Percentiles rank a stretch among this genome's conserved stretches.
These are phyloP conservation scores for Boletus coccyginus DNA, from an alignment of 768 basidiomycete genomes.

Conservation along the genomic window DNA sequence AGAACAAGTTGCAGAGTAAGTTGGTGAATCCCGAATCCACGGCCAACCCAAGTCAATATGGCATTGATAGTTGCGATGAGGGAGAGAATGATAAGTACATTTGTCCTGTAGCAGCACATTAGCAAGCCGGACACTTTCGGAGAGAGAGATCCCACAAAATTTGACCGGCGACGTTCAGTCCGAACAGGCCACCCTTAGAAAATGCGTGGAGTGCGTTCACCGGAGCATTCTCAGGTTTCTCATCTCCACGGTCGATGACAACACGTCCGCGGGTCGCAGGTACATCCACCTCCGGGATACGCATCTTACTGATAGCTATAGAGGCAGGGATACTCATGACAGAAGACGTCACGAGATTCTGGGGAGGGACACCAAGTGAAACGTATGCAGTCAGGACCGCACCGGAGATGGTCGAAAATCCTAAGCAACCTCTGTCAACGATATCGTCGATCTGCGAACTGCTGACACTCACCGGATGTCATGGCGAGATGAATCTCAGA, in stretches of 20 bases:
- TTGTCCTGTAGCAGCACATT: constrained; percentile 47
- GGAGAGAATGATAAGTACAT: constrained; percentile 81
- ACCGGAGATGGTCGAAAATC: constrained; percentile 91
- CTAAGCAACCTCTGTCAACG: constrained; percentile 23
- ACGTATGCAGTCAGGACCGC: constrained; percentile 88
- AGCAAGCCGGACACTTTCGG: neutral
- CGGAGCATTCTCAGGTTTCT: constrained; percentile 49
- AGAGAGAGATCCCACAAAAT: constrained; percentile 55
- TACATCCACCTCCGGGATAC: constrained; percentile 79
- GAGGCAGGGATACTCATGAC: constrained; percentile 96
- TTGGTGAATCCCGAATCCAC: constrained; percentile 76
- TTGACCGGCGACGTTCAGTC: constrained; percentile 82
- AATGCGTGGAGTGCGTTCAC: constrained; percentile 89
- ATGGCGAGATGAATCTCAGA: constrained; percentile 86
- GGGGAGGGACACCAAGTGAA: constrained; percentile 68
- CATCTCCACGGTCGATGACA: constrained; percentile 75
- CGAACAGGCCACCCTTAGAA: constrained; percentile 80
- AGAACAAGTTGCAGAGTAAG: constrained; percentile 84
- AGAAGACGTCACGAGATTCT: constrained; percentile 82
- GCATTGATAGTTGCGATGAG: constrained; percentile 83
- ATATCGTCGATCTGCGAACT: neutral
- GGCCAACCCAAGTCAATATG: constrained; percentile 85
- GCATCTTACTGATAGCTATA: constrained; percentile 88
- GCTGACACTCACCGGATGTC: constrained; percentile 62
- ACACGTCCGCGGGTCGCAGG: constrained; percentile 83